Evolutionary conservation across 495 filamentous ascomycete species (phyloP).

Genomic region (Podospora comata): DNA sequence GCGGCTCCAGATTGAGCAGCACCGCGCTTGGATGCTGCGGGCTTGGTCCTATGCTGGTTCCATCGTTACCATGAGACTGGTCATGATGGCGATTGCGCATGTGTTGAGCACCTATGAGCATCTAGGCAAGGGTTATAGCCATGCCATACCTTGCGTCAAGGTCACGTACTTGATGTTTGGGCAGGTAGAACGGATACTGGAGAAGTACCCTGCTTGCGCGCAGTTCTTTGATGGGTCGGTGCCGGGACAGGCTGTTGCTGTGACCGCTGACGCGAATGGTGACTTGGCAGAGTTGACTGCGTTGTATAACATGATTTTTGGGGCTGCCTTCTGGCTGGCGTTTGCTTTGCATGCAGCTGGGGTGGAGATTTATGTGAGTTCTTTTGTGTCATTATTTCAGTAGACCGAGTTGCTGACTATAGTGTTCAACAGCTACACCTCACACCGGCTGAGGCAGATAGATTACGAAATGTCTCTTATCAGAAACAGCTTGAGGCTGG

Average conservation of each 20-base stretch:
- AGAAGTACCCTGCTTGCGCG: slow-evolving; percentile 41
- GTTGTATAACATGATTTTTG: slow-evolving; percentile 41
- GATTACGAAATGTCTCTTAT: slow-evolving; percentile 49
- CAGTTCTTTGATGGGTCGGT: slow-evolving; percentile 25
- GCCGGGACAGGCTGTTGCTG: slow-evolving; percentile 23
- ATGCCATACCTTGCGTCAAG: slow-evolving; percentile 40
- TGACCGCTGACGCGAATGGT: slow-evolving; percentile 28
- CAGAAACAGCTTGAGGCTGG: slow-evolving; percentile 51
- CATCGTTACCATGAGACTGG: slow-evolving; percentile 50
- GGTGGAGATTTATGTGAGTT: slow-evolving; percentile 51
- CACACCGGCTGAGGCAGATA: slow-evolving; percentile 48
- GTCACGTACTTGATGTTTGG: slow-evolving; percentile 31
- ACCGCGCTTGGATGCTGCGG: slow-evolving; percentile 58
- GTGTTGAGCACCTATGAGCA: slow-evolving; percentile 23
- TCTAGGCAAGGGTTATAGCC: slow-evolving; percentile 28
- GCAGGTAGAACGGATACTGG: slow-evolving; percentile 10
- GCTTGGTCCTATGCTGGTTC: slow-evolving; percentile 42
- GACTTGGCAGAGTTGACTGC: slow-evolving; percentile 30
- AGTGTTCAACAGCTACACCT: slow-evolving; percentile 36
- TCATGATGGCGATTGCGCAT: slow-evolving; percentile 36
- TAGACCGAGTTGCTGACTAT: background rate
- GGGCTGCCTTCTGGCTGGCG: slow-evolving; percentile 45
- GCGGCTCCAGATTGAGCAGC: slow-evolving; percentile 53
- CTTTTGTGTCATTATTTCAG: slow-evolving; percentile 14
- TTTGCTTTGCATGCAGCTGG: slow-evolving; percentile 47